Base-by-base conservation (phyloP, 768 basidiomycete genomes). In the Lactifluus subvellereus region DNA sequence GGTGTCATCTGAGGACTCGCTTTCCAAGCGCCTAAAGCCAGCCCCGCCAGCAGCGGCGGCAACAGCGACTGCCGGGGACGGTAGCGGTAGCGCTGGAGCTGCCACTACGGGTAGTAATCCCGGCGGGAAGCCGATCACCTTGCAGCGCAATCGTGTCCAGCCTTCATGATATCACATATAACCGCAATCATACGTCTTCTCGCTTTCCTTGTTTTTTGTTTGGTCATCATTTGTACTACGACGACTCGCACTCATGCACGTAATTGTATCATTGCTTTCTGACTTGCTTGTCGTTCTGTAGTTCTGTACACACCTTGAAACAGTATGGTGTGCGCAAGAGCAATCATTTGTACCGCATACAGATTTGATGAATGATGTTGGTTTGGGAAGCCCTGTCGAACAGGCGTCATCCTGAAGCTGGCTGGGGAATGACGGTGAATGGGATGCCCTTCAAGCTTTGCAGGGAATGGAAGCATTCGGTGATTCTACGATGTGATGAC, bases 251-350 rank as follows among this genome's bases (percentile, higher is more conserved):
- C 58, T 45, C 30, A 53, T 60, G 59, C 59, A 60, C 40, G 32
- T 60, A 52, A 53, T 35, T 60, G 59, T 60, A 60, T 60, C 32
- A 52, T 33, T 16, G 32, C 54, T 42, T 43, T n/a, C 10, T 38
- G 13, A 18, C 11, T 22, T 47, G 22, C 35, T 35, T 11, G 94
- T 77, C n/a, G 27, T 27, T 1, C 27, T 27, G 16, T 45, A 40
- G 22, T 22, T 57, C 37, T 49, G 14, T 14, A 27, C 35, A 37
- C 1, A 16, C 20, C 8, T 57, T 48, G 38, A 10, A 40, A 11
- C 38, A 40, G 9, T 40, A 13, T 40, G 9, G 38, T 11, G 38
- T 1, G 11, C 38, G 13, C 38, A 40, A 37, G 10, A 37, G 10
- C 35, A 7, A 37, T 10, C 35, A 37, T 37, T 37, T 10, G 6